Percentiles rank a stretch among this genome's conserved stretches.
Conservation (phyloP, 2,329 filamentous ascomycete species). For the Leptographium wingfieldii region DNA sequence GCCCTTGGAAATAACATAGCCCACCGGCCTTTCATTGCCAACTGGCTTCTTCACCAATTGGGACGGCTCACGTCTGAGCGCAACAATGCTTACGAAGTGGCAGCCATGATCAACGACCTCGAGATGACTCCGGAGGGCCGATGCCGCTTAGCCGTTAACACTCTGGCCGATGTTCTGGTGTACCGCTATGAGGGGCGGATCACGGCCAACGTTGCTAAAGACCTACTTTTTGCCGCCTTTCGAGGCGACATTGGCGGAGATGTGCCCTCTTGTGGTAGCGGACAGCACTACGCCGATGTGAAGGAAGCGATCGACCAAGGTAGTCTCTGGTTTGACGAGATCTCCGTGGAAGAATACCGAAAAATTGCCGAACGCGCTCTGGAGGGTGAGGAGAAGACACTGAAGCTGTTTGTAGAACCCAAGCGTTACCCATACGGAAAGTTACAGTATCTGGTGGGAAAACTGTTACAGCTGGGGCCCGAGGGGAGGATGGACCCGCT, state of each 20-base stretch:
- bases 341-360: conserved; percentile 34
- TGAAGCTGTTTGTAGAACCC: conserved; percentile 31
- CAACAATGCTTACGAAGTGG: conserved; percentile 8
- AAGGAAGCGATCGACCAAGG: conserved; percentile 31
- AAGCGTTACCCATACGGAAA: conserved; percentile 40
- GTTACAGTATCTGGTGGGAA: conserved; percentile 47
- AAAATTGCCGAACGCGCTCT: conserved; percentile 31
- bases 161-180: conserved; percentile 38
- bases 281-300: conserved; percentile 18
- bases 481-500: conserved; percentile 42
- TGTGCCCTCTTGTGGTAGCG: conserved; percentile 6
- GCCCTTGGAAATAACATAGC: neutral
- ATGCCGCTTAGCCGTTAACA: conserved; percentile 32
- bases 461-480: conserved; percentile 41
- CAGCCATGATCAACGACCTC: conserved; percentile 9
- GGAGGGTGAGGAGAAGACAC: conserved; percentile 31
- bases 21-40: conserved; percentile 33
- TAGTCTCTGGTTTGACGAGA: conserved; percentile 42
- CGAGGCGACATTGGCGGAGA: conserved; percentile 25
- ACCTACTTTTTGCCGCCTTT: conserved; percentile 41
- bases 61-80: conserved; percentile 50
- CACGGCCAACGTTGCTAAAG: conserved; percentile 44
- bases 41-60: conserved; percentile 65
- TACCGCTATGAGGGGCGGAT: conserved; percentile 36
- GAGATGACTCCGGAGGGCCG: conserved; percentile 30